phyloP scores from a whole-genome alignment of 2,329 filamentous ascomycete genomes.

The Pestalotiopsis sp. region DNA sequence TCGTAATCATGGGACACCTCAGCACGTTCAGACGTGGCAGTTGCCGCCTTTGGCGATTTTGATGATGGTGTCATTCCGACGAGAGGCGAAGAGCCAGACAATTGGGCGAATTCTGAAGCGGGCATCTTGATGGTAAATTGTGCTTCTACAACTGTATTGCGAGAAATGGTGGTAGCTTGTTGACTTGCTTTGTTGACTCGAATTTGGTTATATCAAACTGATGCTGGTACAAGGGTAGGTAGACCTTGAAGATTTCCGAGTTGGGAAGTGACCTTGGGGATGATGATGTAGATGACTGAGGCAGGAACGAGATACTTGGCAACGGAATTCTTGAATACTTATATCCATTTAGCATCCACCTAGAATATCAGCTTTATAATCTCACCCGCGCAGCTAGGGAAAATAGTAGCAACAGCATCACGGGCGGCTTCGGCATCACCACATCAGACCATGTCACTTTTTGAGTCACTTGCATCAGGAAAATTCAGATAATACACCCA shows the following conservation, averaged over 20 bases:
- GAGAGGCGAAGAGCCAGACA: background rate
- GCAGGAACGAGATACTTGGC: background rate
- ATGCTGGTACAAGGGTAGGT: background rate
- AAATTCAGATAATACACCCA: background rate
- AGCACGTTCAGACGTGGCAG: background rate
- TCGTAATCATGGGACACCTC: background rate
- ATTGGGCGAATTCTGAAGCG: background rate
- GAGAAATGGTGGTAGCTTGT: background rate
- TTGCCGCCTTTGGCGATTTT: background rate
- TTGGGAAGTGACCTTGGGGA: background rate
- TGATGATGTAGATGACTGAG: slow-evolving; percentile 1
- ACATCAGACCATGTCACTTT: background rate
- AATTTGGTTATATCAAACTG: background rate
- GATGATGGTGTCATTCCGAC: background rate
- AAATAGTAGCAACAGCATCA: background rate
- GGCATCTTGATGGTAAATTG: slow-evolving; percentile 1
- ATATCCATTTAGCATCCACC: background rate
- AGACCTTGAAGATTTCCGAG: background rate
- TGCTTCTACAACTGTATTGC: background rate
- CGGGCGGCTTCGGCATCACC: slow-evolving; percentile 2
- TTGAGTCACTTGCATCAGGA: background rate
- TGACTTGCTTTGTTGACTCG: background rate
- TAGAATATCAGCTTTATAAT: background rate
- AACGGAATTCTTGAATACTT: background rate
- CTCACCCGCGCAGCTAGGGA: background rate